A percentile compares a stretch with the other conserved stretches of the same genome.
phyloP scores from a whole-genome alignment of 108 stramenopile species.

The Skeletonema menzelii region DNA sequence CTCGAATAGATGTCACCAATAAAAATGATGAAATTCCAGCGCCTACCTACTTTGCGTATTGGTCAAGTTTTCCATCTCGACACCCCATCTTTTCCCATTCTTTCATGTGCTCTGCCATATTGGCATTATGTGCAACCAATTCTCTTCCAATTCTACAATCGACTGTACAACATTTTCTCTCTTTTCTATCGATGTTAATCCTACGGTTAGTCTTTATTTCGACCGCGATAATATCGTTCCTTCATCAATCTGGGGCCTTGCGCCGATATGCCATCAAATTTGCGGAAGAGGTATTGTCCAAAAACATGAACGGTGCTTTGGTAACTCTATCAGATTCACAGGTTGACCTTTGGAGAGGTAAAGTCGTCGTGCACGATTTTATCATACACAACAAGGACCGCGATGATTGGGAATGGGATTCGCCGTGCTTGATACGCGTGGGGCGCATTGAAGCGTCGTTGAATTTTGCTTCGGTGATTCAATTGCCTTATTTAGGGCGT shows the following conservation, averaged over 20 bases:
- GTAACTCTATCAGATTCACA: conserved; percentile 37
- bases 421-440: conserved; percentile 39
- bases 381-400: conserved; percentile 46
- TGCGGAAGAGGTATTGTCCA: conserved; percentile 35
- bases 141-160: conserved; percentile 20
- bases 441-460: conserved; percentile 43
- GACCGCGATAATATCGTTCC: conserved; percentile 31
- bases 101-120: conserved; percentile 11
- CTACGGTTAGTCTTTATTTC: conserved; percentile 30
- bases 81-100: conserved; percentile 43
- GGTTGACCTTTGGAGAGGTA: conserved; percentile 44
- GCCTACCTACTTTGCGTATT: conserved; percentile 43
- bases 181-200: conserved; percentile 20
- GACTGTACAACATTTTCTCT: conserved; percentile 18
- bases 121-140: conserved; percentile 22
- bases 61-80: conserved; percentile 26
- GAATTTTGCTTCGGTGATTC: conserved; percentile 39
- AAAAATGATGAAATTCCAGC: conserved; percentile 7
- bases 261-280: conserved; percentile 40
- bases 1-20: background rate
- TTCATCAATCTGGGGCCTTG: conserved; percentile 44
- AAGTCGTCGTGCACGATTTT: conserved; percentile 28
- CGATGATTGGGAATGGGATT: conserved; percentile 47
- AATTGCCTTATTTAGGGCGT: conserved; percentile 26
- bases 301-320: conserved; percentile 34